Conservation (phyloP, 495 filamentous ascomycete species). For the Aspergillus baeticus region DNA sequence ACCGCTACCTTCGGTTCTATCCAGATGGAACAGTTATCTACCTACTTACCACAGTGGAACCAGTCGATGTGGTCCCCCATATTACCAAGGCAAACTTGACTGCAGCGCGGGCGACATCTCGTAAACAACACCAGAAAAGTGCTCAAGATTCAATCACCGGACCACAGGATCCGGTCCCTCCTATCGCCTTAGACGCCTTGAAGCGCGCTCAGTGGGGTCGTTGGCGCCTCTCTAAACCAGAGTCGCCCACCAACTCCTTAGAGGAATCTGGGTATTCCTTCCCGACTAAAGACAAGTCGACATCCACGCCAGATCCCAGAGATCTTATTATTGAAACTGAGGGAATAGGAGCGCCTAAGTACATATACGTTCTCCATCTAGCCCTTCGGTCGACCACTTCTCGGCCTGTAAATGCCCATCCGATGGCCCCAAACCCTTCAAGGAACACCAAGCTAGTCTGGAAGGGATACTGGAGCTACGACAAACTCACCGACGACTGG, state of each 20-base stretch:
- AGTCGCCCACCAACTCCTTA: constrained; percentile 18
- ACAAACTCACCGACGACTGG: constrained; percentile 86
- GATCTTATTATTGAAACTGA: constrained; percentile 83
- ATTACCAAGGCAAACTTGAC: constrained; percentile 55
- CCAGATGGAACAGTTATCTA: constrained; percentile 80
- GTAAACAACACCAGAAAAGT: constrained; percentile 33
- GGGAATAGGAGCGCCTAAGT: constrained; percentile 65
- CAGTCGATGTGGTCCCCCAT: constrained; percentile 77
- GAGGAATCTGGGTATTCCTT: constrained; percentile 9
- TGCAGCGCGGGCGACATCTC: constrained; percentile 26
- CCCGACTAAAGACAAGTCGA: constrained; percentile 11
- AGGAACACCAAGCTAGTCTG: constrained; percentile 83
- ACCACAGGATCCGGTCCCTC: constrained; percentile 32
- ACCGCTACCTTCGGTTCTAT: constrained; percentile 93
- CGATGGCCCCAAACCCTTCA: constrained; percentile 31
- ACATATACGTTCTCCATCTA: constrained; percentile 78
- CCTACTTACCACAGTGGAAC: constrained; percentile 76
- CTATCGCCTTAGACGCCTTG: constrained; percentile 45
- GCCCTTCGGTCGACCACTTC: constrained; percentile 59
- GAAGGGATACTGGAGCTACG: constrained; percentile 92
- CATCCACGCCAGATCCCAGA: constrained; percentile 26
- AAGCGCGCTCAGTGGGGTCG: constrained; percentile 60
- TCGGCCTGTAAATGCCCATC: constrained; percentile 29
- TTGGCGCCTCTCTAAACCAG: constrained; percentile 55
- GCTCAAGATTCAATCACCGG: constrained; percentile 38